Conservation (phyloP, 352 stramenopile genomes). For the Pythium aquatile region DNA sequence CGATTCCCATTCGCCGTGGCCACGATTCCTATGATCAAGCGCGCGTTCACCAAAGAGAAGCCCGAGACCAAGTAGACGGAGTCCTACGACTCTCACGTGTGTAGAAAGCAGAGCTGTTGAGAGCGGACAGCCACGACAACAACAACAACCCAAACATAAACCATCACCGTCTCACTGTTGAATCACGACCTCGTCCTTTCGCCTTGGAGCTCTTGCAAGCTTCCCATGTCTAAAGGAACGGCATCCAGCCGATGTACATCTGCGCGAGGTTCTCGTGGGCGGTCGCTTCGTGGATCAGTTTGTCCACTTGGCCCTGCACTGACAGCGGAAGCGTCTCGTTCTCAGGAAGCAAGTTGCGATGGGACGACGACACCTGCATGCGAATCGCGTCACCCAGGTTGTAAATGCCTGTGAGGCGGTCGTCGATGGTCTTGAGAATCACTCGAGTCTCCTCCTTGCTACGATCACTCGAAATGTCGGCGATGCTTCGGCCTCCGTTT, state of each 20-base stretch:
- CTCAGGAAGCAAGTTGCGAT: conserved; percentile 68
- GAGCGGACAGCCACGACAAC: not conserved
- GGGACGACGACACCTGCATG: conserved; percentile 55
- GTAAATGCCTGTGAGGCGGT: conserved; percentile 91
- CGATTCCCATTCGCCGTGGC: conserved; percentile 85
- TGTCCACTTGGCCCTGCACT: conserved; percentile 92
- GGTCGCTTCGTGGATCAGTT: conserved; percentile 93
- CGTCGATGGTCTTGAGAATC: conserved; percentile 90
- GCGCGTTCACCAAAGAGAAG: conserved; percentile 48
- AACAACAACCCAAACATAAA: not conserved
- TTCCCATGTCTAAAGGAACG: conserved; percentile 58
- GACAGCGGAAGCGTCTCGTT: conserved; percentile 90
- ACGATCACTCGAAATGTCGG: conserved; percentile 61
- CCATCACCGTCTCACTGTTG: not conserved
- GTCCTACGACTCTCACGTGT: not conserved
- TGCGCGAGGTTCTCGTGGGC: conserved; percentile 90
- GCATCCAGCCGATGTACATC: conserved; percentile 97
- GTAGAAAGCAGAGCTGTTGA: not conserved
- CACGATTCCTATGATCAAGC: conserved; percentile 79
- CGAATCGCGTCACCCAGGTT: conserved; percentile 86
- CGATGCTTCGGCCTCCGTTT: conserved; percentile 32
- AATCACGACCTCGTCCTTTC: not conserved
- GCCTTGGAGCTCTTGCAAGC: too few relatives aligned
- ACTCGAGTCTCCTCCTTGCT: conserved; percentile 86
- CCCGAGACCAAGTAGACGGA: conserved; percentile 9